Evolutionary conservation across 441 rosid species (phyloP), one percentile per base, ranked within the genome.

Genomic region (Erysimum cheiri): DNA sequence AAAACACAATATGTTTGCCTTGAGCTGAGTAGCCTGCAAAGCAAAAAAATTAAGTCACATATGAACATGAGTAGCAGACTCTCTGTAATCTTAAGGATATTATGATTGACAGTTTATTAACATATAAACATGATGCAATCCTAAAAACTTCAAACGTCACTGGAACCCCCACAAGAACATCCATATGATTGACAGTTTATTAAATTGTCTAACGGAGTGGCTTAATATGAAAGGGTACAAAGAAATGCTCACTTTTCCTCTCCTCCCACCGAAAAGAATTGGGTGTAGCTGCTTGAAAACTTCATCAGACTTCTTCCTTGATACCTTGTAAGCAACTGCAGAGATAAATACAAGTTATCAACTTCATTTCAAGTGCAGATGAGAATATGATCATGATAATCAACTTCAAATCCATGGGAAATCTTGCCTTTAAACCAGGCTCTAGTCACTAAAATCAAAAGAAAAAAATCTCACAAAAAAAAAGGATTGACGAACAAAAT

Each of bases 251-350:
- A 69, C 99, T 96, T 90, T 94, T 44, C 91, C 98, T 83, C 97
- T 88, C 84, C 94, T 86, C 80, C 93, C 87, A 71, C 87, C 85
- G 76, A 78, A 92, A 11, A 92, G 86, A 78, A 95, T 81, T 29
- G 81, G 53, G 70, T 92, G 99, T 67, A 95, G 88, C 81, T 81
- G 74, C 81, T 84, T 95, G 71, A 92, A 77, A 68, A 87, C 78
- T 73, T 92, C 97, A 75, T 90, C 98, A 39, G 74, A 79, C 87
- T 95, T 95, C 82, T 81, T 85, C 77, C 92, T 80, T 32, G 89
- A 78, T 77, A 95, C 72, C 85, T 86, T 95, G 85, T 83, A 86
- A 6, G 99, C 90, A 77, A 95, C 99, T 95, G 82, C 75, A 78
- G 24, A 39, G 19, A 56, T 29, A 73, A 33, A 41, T 60, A 13